Evolutionary conservation across 768 basidiomycete genomes (phyloP).

Genomic region (Trametes gibbosa): DNA sequence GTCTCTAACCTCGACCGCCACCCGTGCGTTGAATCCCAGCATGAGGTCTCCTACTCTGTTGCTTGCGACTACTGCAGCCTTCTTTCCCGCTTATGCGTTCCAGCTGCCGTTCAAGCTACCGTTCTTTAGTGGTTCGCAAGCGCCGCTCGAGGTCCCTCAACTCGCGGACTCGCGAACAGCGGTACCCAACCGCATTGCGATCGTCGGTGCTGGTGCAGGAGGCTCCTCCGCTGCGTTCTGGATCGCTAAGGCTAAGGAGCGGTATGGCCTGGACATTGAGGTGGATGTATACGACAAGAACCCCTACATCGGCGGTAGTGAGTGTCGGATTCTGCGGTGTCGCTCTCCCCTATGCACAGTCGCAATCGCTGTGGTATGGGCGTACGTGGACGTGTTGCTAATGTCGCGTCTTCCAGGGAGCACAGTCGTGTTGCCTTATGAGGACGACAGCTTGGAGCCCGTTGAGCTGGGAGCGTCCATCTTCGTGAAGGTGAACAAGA

Average conservation of each 20-base stretch:
- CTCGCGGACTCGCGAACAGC: background rate
- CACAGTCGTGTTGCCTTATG: constrained; percentile 73
- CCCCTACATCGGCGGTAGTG: constrained; percentile 80
- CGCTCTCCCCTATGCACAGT: too few relatives aligned
- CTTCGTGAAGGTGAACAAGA: constrained; percentile 75
- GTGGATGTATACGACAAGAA: constrained; percentile 83
- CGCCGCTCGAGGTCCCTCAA: constrained; percentile 1
- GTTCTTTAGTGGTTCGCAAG: constrained; percentile 13
- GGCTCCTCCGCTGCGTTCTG: constrained; percentile 84
- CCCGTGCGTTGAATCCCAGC: too few relatives aligned
- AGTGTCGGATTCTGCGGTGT: constrained; percentile 34
- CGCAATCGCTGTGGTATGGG: too few relatives aligned
- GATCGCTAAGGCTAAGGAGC: constrained; percentile 74
- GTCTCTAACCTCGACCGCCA: too few relatives aligned
- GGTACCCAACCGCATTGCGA: constrained; percentile 60
- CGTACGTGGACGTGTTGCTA: background rate
- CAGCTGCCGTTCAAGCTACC: constrained; percentile 22
- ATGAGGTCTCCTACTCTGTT: constrained; percentile 12
- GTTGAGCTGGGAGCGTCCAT: constrained; percentile 88
- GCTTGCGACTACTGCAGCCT: constrained; percentile 4
- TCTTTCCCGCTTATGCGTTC: constrained; percentile 17
- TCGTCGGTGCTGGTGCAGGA: constrained; percentile 88
- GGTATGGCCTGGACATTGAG: constrained; percentile 65
- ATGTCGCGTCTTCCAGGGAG: constrained; percentile 50
- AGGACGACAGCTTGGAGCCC: constrained; percentile 52